Percentiles rank a stretch among this genome's conserved stretches.
These are phyloP conservation scores for Talaromyces proteolyticus DNA, from an alignment of 495 filamentous ascomycete species.

Conservation along the genomic window DNA sequence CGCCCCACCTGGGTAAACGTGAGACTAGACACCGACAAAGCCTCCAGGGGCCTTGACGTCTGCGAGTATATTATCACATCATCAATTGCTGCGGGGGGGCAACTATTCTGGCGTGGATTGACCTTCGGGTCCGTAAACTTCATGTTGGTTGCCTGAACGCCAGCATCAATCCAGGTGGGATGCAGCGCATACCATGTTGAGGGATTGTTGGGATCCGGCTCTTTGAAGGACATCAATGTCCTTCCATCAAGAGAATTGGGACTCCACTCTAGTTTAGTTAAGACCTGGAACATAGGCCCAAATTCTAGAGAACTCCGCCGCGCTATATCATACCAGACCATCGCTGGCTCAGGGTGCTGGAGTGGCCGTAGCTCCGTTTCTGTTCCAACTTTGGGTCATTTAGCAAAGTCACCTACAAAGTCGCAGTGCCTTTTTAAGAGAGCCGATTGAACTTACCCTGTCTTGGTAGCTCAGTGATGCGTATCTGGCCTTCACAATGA, in stretches of 20 bases:
- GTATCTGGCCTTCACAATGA: constrained; percentile 34
- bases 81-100: constrained; percentile 1
- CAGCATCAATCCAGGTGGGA: constrained; percentile 10
- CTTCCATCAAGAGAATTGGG: constrained; percentile 3
- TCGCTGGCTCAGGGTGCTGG: background rate
- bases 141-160: constrained; percentile 8
- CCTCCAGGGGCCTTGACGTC: background rate
- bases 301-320: constrained; percentile 7
- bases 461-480: background rate
- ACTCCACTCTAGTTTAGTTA: constrained; percentile 5
- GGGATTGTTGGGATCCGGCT: constrained; percentile 3
- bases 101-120: background rate
- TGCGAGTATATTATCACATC: constrained; percentile 6
- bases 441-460: background rate
- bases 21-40: background rate
- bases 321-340: background rate
- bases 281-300: constrained; percentile 12
- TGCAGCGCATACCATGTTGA: constrained; percentile 12
- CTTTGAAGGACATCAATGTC: constrained; percentile 6
- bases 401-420: background rate
- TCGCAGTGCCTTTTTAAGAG: background rate
- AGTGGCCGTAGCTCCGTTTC: background rate
- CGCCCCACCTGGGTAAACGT: background rate
- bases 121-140: background rate
- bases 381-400: background rate